Conservation (phyloP, 306 rosid species). For the Vicia faba region DNA sequence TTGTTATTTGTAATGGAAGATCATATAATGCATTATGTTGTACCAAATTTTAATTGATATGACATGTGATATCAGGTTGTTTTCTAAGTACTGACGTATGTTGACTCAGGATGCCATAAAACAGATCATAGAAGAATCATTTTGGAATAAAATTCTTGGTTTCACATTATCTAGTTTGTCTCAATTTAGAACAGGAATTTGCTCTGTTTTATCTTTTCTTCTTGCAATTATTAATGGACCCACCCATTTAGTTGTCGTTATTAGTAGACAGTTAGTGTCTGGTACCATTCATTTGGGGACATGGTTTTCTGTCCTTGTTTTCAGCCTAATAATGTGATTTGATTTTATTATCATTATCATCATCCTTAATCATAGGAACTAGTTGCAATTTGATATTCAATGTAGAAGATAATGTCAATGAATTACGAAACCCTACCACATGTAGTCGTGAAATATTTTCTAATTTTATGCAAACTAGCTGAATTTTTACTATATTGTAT, state of each 20-base stretch:
- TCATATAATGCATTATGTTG: conserved; percentile 3
- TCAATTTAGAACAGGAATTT: not conserved
- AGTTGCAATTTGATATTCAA: conserved; percentile 10
- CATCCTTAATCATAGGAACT: conserved; percentile 28
- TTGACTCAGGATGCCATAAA: conserved; percentile 15
- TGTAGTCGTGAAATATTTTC: not conserved
- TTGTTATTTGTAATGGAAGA: conserved; percentile 2
- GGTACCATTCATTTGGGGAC: conserved; percentile 32
- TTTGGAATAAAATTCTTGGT: not conserved
- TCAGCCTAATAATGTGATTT: conserved; percentile 2
- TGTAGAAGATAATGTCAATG: not conserved
- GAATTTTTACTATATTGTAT: not conserved
- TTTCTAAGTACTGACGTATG: not conserved
- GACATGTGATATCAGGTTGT: not conserved
- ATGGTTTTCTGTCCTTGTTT: conserved; percentile 26
- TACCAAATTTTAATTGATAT: conserved; percentile 20
- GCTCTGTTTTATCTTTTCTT: not conserved
- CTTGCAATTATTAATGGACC: conserved; percentile 23
- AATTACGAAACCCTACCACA: not conserved
- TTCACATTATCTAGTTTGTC: conserved; percentile 17
- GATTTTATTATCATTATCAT: not conserved
- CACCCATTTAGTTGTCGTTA: conserved; percentile 34
- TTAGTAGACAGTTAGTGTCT: conserved; percentile 24
- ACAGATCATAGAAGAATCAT: not conserved
- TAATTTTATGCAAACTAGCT: not conserved